Evolutionary conservation across 192 early-diverging fungal genomes (phyloP), one percentile per base, ranked within the genome.

Genomic region (Physocladia obscura): DNA sequence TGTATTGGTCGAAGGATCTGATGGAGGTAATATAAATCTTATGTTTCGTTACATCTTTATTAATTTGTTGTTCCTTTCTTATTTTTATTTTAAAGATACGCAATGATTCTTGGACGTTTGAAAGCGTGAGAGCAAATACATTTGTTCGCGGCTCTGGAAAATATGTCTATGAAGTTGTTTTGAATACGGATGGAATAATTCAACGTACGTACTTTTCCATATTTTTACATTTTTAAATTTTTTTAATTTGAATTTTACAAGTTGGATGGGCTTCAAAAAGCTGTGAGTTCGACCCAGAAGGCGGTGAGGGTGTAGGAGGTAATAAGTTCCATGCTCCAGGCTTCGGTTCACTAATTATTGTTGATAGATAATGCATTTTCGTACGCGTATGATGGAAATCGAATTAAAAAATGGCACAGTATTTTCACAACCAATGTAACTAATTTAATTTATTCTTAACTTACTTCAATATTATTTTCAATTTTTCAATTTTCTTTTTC

Each of bases 41-140:
- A n/a, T n/a, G n/a, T n/a, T n/a, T n/a, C n/a, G n/a, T n/a, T n/a
- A n/a, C n/a, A n/a, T n/a, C n/a, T n/a, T n/a, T n/a, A n/a, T n/a
- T n/a, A n/a, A n/a, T n/a, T n/a, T n/a, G n/a, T n/a, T n/a, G n/a
- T n/a, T n/a, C n/a, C n/a, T 26, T 62, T 31, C 22, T 44, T 38
- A 47, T 62, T 3, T 59, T 0, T 29, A 17, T 1, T 68, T 58
- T 13, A 3, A 62, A 92, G 75, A 67, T 93, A 32, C 76, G 89
- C 27, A 94, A 94, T 70, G 91, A 90, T 38, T 81, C 86, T 24
- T 89, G 91, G 35, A 86, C 88, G 2, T 93, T 94, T 72, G 92
- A 94, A 73, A 91, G 88, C 47, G 80, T 89, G 11, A 70, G 87
- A 17, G 76, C 79, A 0, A 89, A 84, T 13, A 64, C 74, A 17